Evolutionary conservation across 1,139 yeast species (phyloP).

Genomic region (Chernovozyma aurita): DNA sequence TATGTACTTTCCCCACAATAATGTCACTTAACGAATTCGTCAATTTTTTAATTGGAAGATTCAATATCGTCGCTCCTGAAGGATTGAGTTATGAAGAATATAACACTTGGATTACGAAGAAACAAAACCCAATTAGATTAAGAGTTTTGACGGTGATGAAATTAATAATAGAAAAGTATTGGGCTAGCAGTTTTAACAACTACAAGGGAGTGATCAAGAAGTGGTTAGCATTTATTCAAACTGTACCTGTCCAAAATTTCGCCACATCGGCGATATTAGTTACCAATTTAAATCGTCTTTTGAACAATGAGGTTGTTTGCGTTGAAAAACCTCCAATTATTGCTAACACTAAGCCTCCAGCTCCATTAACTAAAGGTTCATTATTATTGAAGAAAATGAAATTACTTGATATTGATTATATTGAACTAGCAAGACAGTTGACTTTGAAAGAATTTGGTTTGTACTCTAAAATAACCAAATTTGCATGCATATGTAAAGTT

Average conservation of each 20-base stretch:
- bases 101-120: conserved; percentile 72
- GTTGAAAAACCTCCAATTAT: conserved; percentile 28
- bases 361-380: conserved; percentile 36
- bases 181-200: conserved; percentile 38
- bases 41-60: conserved; percentile 58
- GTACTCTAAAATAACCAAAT: conserved; percentile 63
- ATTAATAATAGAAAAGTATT: conserved; percentile 66
- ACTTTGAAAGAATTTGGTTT: conserved; percentile 73
- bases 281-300: conserved; percentile 21
- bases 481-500: conserved; percentile 75
- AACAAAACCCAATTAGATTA: conserved; percentile 61
- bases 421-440: conserved; percentile 79
- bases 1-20: conserved; percentile 75
- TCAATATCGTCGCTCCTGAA: conserved; percentile 78
- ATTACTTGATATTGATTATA: conserved; percentile 65
- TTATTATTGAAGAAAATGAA: conserved; percentile 37
- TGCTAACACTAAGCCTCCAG: conserved; percentile 34
- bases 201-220: conserved; percentile 44
- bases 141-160: conserved; percentile 72
- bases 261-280: conserved; percentile 30
- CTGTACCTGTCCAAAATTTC: conserved; percentile 31
- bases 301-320: conserved; percentile 30
- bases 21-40: conserved; percentile 66
- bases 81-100: conserved; percentile 84
- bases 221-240: conserved; percentile 55